Percentiles rank a stretch among this genome's conserved stretches.
These are phyloP conservation scores for Lecanosticta acicola DNA, from an alignment of 2,329 filamentous ascomycete species.

Conservation along the genomic window DNA sequence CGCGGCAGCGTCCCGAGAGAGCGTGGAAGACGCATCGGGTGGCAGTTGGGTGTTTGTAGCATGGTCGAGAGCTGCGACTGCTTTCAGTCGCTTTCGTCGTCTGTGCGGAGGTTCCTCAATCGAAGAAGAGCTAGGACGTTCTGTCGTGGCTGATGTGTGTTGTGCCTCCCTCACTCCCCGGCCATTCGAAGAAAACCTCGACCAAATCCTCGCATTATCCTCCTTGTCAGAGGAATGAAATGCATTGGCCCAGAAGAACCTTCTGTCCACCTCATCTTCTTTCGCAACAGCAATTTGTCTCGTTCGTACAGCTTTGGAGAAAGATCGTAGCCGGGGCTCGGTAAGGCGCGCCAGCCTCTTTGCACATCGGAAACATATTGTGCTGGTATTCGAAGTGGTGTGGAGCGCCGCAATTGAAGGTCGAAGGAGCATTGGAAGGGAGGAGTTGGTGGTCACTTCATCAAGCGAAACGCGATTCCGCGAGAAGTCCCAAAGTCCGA, in stretches of 20 bases:
- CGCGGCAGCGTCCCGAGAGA: slow-evolving; percentile 53
- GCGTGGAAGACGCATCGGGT: slow-evolving; percentile 56
- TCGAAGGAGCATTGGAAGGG: slow-evolving; percentile 10
- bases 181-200: slow-evolving; percentile 3
- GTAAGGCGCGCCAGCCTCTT: slow-evolving; percentile 20
- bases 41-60: slow-evolving; percentile 36
- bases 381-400: slow-evolving; percentile 9
- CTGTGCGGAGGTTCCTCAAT: slow-evolving; percentile 30
- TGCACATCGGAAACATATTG: slow-evolving; percentile 30
- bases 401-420: slow-evolving; percentile 6
- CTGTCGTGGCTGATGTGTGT: slow-evolving; percentile 6
- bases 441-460: not conserved
- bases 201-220: slow-evolving; percentile 6
- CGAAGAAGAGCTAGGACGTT: not conserved
- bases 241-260: slow-evolving; percentile 34
- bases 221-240: slow-evolving; percentile 13
- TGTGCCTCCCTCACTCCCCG: slow-evolving; percentile 2
- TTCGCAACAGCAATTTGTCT: slow-evolving; percentile 21
- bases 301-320: slow-evolving; percentile 16
- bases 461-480: not conserved
- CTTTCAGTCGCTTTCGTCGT: slow-evolving; percentile 33
- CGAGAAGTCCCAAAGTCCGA: no score
- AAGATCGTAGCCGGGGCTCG: slow-evolving; percentile 12
- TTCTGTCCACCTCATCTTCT: slow-evolving; percentile 26
- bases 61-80: slow-evolving; percentile 15